Percentiles rank a stretch among this genome's conserved stretches.
phyloP scores from a whole-genome alignment of 2,329 filamentous ascomycete genomes.

The Aureobasidium melanogenum region DNA sequence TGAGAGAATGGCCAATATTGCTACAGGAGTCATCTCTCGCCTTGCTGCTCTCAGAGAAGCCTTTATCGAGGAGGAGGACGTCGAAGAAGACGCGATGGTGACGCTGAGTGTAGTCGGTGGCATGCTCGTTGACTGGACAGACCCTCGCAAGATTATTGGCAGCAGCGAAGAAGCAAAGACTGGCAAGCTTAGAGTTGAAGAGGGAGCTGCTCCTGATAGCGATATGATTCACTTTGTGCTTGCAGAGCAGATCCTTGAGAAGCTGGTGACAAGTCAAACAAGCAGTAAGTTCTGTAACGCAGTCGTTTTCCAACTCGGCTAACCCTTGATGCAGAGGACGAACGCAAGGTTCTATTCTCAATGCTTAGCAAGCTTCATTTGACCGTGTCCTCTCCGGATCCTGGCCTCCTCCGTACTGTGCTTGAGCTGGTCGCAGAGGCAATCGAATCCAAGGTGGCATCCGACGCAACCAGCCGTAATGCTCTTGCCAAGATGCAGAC shows the following conservation, averaged over 20 bases:
- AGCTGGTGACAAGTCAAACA: constrained; percentile 53
- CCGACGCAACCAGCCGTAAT: constrained; percentile 45
- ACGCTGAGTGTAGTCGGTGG: constrained; percentile 64
- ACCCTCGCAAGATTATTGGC: constrained; percentile 68
- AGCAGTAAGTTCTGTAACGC: constrained; percentile 48
- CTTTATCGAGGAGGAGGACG: constrained; percentile 49
- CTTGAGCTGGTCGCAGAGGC: constrained; percentile 40
- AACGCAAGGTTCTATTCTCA: constrained; percentile 71
- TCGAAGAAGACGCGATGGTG: constrained; percentile 71
- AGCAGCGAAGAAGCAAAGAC: constrained; percentile 48
- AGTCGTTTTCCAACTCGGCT: constrained; percentile 13
- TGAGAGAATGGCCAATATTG: constrained; percentile 65
- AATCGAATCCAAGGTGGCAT: constrained; percentile 40
- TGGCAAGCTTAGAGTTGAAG: constrained; percentile 35
- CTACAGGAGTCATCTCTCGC: constrained; percentile 64
- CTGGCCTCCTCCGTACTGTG: constrained; percentile 27
- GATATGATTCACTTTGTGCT: constrained; percentile 62
- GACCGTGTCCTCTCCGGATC: constrained; percentile 29
- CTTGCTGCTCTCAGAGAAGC: constrained; percentile 39
- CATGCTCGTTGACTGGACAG: constrained; percentile 89
- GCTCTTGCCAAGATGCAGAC: constrained; percentile 46
- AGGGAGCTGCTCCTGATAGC: constrained; percentile 53
- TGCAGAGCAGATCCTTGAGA: constrained; percentile 67
- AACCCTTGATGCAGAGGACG: constrained; percentile 54
- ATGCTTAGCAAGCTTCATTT: constrained; percentile 79